A percentile compares a stretch with the other conserved stretches of the same genome.
These are phyloP conservation scores for Clitopilus hobsonii DNA, from an alignment of 768 basidiomycete genomes.

Conservation along the genomic window DNA sequence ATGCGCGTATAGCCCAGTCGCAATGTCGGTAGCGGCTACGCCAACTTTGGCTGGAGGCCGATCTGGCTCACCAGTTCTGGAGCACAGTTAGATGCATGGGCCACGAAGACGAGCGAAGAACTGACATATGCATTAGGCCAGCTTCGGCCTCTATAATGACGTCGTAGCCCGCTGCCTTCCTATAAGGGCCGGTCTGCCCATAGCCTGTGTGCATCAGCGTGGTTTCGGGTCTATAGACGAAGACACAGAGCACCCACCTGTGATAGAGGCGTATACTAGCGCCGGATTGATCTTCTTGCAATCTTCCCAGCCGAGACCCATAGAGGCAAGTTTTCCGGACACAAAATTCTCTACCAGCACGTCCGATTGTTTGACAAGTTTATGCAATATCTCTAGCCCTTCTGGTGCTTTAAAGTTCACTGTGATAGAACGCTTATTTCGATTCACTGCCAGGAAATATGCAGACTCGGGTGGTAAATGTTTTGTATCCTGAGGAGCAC, in stretches of 20 bases:
- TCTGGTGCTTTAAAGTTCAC: constrained; percentile 80
- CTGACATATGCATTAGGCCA: constrained; percentile 90
- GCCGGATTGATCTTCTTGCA: constrained; percentile 72
- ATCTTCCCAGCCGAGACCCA: constrained; percentile 86
- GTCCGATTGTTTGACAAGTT: constrained; percentile 70
- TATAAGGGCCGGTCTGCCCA: constrained; percentile 84
- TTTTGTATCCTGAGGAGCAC: constrained; percentile 45
- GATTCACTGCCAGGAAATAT: constrained; percentile 85
- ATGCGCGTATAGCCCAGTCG: constrained; percentile 86
- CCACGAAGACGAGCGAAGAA: constrained; percentile 8
- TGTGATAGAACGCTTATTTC: constrained; percentile 87
- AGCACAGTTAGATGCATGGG: background rate
- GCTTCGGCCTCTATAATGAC: constrained; percentile 87
- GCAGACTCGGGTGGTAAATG: constrained; percentile 87
- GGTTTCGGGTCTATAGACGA: no score
- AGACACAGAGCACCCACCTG: constrained; percentile 44
- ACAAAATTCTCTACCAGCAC: constrained; percentile 89
- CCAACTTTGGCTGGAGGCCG: constrained; percentile 92
- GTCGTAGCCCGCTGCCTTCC: constrained; percentile 82
- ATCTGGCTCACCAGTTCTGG: constrained; percentile 83
- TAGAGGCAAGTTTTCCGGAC: constrained; percentile 75
- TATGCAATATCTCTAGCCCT: constrained; percentile 71
- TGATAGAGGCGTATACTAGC: constrained; percentile 86
- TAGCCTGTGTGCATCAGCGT: constrained; percentile 23
- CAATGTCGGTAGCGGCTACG: constrained; percentile 87